Base-by-base conservation (phyloP, 225 moss, liverwort and hornwort genomes). In the Straminergon stramineum region DNA sequence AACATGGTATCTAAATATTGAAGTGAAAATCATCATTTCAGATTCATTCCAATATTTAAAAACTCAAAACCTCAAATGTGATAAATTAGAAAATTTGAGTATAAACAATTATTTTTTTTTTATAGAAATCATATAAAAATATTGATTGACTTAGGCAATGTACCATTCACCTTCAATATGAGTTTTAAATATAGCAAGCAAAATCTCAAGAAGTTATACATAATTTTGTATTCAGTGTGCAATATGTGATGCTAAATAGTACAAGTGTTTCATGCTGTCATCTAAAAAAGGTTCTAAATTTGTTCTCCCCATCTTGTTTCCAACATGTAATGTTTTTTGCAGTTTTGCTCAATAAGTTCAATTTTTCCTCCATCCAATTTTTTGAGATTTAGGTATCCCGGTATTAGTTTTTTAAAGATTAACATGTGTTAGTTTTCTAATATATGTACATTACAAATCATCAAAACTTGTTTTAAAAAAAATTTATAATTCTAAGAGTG, bases 111-210 rank as follows among this genome's bases (percentile, higher is more conserved):
- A 2, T 14, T 23, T 13, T 17, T 21, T 7, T 14, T n/a, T n/a
- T n/a, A 23, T 70, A 27, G 9, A 73, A 73, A 43, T 43, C 16
- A 43, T 0, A 15, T 15, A 43, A 73, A 71, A 73, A 43, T 17
- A 28, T 3, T 73, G 43, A 73, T 11, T 73, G 2, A 10, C 3
- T 16, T 27, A 43, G 3, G 5, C 3, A 27, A 43, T 74, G 28
- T 17, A 27, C 3, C 6, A 17, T 74, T 74, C 0, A 45, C 1
- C 45, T 73, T 74, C 16, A 45, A 17, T 74, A 45, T 45, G 10
- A 45, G 28, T 17, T 2, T 45, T 45, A 10, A 28, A 0, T 45
- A 28, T 28, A 45, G 6, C 0, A 6, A 43, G 24, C 0, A 28
- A 45, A 74, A 73, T 27, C 3, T 2, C 2, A 26, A 9, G 2